Evolutionary conservation across 2,329 filamentous ascomycete species (phyloP).

Genomic region (Epichloe coenophiala): DNA sequence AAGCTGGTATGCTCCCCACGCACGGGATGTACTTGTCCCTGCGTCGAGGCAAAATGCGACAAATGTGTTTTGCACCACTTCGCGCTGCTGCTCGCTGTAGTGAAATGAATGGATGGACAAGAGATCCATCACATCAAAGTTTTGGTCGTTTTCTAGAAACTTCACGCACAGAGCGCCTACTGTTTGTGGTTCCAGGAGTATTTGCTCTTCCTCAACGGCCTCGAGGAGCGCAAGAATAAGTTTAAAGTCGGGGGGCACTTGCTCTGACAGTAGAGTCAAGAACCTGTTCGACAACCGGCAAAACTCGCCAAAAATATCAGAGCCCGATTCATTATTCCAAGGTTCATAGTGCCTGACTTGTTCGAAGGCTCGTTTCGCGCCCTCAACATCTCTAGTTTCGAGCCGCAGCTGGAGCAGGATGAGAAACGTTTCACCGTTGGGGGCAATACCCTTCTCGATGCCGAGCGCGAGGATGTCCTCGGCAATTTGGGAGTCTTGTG

Average conservation of each 20-base stretch:
- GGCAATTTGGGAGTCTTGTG: slow-evolving; percentile 55
- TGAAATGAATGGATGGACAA: slow-evolving; percentile 62
- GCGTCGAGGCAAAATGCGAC: slow-evolving; percentile 53
- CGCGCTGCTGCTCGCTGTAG: slow-evolving; percentile 57
- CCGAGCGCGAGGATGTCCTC: slow-evolving; percentile 60
- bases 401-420: slow-evolving; percentile 66
- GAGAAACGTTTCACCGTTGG: slow-evolving; percentile 57
- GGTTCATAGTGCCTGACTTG: slow-evolving; percentile 18
- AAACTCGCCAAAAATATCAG: slow-evolving; percentile 37
- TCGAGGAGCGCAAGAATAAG: slow-evolving; percentile 61
- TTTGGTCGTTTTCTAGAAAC: slow-evolving; percentile 63
- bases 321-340: slow-evolving; percentile 27
- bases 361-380: slow-evolving; percentile 53
- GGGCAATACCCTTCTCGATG: slow-evolving; percentile 47
- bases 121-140: slow-evolving; percentile 67
- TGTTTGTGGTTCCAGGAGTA: slow-evolving; percentile 59
- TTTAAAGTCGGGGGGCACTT: slow-evolving; percentile 46
- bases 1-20: slow-evolving; percentile 54
- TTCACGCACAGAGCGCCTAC: slow-evolving; percentile 59
- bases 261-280: slow-evolving; percentile 52
- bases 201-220: slow-evolving; percentile 56
- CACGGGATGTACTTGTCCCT: slow-evolving; percentile 46
- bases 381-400: slow-evolving; percentile 57
- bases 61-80: slow-evolving; percentile 51
- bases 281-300: slow-evolving; percentile 56